These are phyloP conservation scores for Psilocybe subaeruginosa DNA, from an alignment of 768 basidiomycete species.

Conservation along the genomic window DNA sequence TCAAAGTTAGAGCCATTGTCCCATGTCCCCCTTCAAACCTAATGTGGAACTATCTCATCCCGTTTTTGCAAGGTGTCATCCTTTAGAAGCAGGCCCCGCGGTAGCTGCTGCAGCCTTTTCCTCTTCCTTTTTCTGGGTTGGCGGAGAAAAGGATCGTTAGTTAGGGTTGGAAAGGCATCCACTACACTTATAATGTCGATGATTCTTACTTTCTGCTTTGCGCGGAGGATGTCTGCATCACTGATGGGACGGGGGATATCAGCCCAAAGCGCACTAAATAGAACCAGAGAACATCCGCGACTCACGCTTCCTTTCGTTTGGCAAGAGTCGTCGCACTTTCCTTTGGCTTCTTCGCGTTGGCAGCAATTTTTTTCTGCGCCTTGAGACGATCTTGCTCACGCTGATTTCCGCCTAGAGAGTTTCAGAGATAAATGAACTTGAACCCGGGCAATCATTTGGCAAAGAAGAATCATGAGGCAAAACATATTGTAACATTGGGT, in stretches of 20 bases:
- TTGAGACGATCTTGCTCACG: slow-evolving; percentile 74
- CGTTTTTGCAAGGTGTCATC: slow-evolving; percentile 6
- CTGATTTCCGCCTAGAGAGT: slow-evolving; percentile 75
- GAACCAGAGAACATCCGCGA: slow-evolving; percentile 23
- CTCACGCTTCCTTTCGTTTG: slow-evolving; percentile 79
- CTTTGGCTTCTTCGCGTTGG: slow-evolving; percentile 63
- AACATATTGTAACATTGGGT: slow-evolving; percentile 5
- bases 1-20: not conserved
- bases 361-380: slow-evolving; percentile 71
- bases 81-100: slow-evolving; percentile 12
- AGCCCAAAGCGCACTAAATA: not conserved
- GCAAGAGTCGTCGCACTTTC: slow-evolving; percentile 65
- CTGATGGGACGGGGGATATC: slow-evolving; percentile 37
- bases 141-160: slow-evolving; percentile 3
- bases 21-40: slow-evolving; percentile 7
- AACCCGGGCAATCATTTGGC: slow-evolving; percentile 20
- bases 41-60: slow-evolving; percentile 1
- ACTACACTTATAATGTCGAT: not conserved
- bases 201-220: slow-evolving; percentile 74
- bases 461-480: slow-evolving; percentile 11
- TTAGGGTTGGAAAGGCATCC: not conserved
- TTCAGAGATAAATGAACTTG: slow-evolving; percentile 2
- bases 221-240: slow-evolving; percentile 74
- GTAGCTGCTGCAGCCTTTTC: slow-evolving; percentile 35
- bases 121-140: slow-evolving; percentile 57